Conservation (phyloP, 441 rosid species). For the Viola pubescens region DNA sequence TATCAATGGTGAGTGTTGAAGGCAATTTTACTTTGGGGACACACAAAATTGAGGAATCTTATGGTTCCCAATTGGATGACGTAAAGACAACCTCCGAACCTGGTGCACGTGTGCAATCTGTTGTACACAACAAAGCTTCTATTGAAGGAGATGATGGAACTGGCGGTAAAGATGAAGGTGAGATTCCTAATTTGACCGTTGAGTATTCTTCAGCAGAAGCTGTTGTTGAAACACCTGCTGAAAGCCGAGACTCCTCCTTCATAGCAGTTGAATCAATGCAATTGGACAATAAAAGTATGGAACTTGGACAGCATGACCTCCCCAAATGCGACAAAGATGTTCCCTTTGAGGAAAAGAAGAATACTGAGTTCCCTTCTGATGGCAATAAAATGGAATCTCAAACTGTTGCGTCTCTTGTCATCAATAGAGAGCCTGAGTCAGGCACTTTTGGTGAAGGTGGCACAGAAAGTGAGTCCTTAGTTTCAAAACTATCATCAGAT, state of each 20-base stretch:
- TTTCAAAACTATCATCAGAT: constrained; percentile 27
- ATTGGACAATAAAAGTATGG: constrained; percentile 15
- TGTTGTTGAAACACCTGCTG: constrained; percentile 19
- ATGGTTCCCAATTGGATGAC: constrained; percentile 21
- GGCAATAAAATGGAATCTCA: constrained; percentile 19
- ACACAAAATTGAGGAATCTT: constrained; percentile 24
- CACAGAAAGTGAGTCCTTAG: constrained; percentile 24
- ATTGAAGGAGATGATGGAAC: constrained; percentile 25
- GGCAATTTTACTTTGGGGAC: constrained; percentile 20
- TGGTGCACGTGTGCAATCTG: constrained; percentile 23
- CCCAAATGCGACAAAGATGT: constrained; percentile 11
- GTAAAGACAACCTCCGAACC: constrained; percentile 21
- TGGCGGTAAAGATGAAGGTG: constrained; percentile 14
- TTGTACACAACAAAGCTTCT: constrained; percentile 22
- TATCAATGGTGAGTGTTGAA: constrained; percentile 16
- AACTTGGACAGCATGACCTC: constrained; percentile 17
- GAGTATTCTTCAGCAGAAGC: constrained; percentile 26
- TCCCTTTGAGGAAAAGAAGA: constrained; percentile 23
- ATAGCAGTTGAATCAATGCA: constrained; percentile 18
- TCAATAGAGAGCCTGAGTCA: constrained; percentile 16
- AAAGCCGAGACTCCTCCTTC: constrained; percentile 17
- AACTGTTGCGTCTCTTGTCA: constrained; percentile 16
- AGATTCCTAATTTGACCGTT: constrained; percentile 9
- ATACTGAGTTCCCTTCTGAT: constrained; percentile 26
- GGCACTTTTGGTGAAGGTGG: constrained; percentile 14